phyloP scores from a whole-genome alignment of 352 stramenopile genomes.

The Elongisporangium undulatum region DNA sequence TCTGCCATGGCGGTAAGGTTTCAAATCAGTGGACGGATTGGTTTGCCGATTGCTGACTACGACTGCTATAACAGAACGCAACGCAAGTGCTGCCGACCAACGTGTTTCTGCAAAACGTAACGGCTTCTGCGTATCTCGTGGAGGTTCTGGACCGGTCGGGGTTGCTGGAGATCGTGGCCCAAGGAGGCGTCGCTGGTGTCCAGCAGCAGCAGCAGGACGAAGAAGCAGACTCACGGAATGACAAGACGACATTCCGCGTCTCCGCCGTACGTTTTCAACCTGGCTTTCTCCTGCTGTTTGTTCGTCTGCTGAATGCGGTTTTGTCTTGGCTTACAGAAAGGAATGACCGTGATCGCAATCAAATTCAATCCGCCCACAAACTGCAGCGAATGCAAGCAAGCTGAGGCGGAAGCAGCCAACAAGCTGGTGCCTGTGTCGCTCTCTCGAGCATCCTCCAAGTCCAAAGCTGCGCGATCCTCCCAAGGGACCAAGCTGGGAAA shows the following conservation, averaged over 20 bases:
- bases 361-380: slow-evolving; percentile 28
- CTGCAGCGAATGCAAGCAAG: background rate
- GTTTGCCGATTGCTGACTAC: background rate
- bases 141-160: slow-evolving; percentile 54
- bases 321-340: slow-evolving; percentile 28
- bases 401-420: background rate
- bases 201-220: slow-evolving; percentile 4
- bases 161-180: slow-evolving; percentile 57
- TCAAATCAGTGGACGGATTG: background rate
- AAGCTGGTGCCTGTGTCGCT: slow-evolving; percentile 6
- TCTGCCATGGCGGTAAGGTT: slow-evolving; percentile 28
- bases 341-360: slow-evolving; percentile 76
- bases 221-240: slow-evolving; percentile 10
- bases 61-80: slow-evolving; percentile 14
- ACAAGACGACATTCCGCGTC: slow-evolving; percentile 35
- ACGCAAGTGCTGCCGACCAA: slow-evolving; percentile 52
- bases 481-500: background rate
- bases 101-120: slow-evolving; percentile 77
- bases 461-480: background rate
- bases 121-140: slow-evolving; percentile 43
- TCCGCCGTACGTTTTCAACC: slow-evolving; percentile 32
- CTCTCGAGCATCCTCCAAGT: background rate
- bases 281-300: background rate
- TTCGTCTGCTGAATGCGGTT: background rate
- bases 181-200: slow-evolving; percentile 10